A percentile compares a stretch with the other conserved stretches of the same genome.
These are phyloP conservation scores for Polygonum aviculare DNA, from an alignment of 148 eudicot species.

Conservation along the genomic window DNA sequence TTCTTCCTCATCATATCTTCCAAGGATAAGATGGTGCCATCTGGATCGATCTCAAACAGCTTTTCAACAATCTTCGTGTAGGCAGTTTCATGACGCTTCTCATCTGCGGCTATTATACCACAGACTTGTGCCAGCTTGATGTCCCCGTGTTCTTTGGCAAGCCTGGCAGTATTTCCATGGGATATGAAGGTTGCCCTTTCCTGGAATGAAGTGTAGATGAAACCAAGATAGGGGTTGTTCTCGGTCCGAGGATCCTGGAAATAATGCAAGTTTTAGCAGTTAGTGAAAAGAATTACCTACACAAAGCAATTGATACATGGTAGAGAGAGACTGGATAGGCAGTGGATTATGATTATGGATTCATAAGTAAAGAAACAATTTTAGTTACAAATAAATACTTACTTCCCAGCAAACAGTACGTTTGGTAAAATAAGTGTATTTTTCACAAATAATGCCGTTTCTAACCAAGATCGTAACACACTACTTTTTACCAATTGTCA, in stretches of 20 bases:
- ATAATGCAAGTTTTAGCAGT: background rate
- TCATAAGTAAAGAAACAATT: background rate
- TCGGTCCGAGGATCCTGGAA: conserved; percentile 35
- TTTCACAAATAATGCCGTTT: no score
- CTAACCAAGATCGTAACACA: no score
- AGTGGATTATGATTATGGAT: background rate
- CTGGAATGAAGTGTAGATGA: conserved; percentile 48
- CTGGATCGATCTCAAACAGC: conserved; percentile 41
- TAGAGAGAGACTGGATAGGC: background rate
- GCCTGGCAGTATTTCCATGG: conserved; percentile 39
- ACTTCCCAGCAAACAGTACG: no score
- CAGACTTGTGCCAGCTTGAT: conserved; percentile 31
- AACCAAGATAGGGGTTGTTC: conserved; percentile 41
- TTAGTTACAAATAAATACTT: background rate
- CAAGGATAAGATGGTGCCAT: conserved; percentile 24
- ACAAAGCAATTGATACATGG: background rate
- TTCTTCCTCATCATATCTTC: conserved; percentile 51
- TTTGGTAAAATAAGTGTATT: no score
- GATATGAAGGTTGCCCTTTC: conserved; percentile 46
- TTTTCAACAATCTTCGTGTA: conserved; percentile 42
- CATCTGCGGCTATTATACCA: conserved; percentile 43
- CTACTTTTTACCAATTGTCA: no score
- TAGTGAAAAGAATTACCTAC: background rate
- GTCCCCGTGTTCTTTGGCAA: conserved; percentile 40
- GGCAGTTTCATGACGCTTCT: conserved; percentile 41